Evolutionary conservation across 768 basidiomycete species (phyloP).

Genomic region (Hemileccinum impolitum): DNA sequence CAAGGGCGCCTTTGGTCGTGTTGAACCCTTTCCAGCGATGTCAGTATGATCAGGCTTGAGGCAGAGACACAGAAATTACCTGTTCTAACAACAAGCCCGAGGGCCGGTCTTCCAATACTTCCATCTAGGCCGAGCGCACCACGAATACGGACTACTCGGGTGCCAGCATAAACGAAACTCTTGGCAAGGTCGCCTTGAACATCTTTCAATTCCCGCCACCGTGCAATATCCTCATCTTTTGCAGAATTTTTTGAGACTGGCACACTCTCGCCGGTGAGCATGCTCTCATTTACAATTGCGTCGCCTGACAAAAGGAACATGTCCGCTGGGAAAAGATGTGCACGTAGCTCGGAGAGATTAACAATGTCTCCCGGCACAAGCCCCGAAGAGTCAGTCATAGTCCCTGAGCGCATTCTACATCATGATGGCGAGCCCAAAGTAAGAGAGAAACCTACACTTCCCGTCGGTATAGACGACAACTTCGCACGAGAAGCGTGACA

Average conservation of each 20-base stretch:
- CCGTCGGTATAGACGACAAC: constrained; percentile 68
- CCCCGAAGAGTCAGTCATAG: constrained; percentile 64
- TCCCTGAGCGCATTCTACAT: constrained; percentile 47
- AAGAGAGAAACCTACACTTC: constrained; percentile 52
- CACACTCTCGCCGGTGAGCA: constrained; percentile 98
- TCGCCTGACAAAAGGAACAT: constrained; percentile 92
- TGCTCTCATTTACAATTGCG: constrained; percentile 97
- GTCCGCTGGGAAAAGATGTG: constrained; percentile 82
- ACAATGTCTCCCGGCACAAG: constrained; percentile 92
- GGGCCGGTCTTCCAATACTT: constrained; percentile 54
- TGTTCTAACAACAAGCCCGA: constrained; percentile 83
- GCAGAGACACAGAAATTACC: constrained; percentile 42
- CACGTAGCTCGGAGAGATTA: constrained; percentile 75
- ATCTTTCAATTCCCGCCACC: constrained; percentile 67
- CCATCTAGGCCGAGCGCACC: constrained; percentile 54
- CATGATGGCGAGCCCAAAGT: neutral
- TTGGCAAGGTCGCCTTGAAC: constrained; percentile 62
- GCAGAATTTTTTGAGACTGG: constrained; percentile 90
- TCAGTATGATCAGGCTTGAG: constrained; percentile 3
- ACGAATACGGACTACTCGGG: constrained; percentile 84
- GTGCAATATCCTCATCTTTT: constrained; percentile 70
- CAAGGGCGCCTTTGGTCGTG: constrained; percentile 94
- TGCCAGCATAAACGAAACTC: constrained; percentile 87
- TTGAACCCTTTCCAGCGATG: constrained; percentile 67
- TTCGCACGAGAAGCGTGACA: constrained; percentile 86